phyloP scores from a whole-genome alignment of 768 basidiomycete species.

The Lactifluus rugatus region DNA sequence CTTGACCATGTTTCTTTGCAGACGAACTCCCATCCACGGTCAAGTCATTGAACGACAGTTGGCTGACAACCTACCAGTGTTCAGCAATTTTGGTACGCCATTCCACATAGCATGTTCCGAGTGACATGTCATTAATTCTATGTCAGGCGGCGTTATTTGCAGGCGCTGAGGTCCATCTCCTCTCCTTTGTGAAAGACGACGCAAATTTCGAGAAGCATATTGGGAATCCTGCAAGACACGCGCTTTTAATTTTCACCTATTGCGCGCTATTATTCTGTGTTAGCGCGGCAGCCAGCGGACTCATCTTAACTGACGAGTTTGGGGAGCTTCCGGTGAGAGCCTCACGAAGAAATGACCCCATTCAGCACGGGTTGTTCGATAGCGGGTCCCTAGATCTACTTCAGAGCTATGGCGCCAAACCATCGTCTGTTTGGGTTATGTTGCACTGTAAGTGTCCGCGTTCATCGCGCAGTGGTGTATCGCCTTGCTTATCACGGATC shows the following conservation, averaged over 20 bases:
- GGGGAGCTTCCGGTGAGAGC: conserved; percentile 16
- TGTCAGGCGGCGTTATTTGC: conserved; percentile 14
- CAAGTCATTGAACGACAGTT: conserved; percentile 16
- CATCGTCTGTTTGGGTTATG: conserved; percentile 15
- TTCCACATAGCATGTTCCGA: not conserved
- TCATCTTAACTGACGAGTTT: conserved; percentile 17
- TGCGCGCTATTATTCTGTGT: conserved; percentile 16
- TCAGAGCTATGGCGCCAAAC: conserved; percentile 11
- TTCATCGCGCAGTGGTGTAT: not conserved
- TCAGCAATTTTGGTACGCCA: conserved; percentile 8
- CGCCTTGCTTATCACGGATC: not conserved
- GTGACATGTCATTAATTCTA: not conserved
- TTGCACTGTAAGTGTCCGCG: conserved; percentile 13
- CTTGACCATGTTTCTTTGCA: not conserved
- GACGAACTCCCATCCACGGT: conserved; percentile 18
- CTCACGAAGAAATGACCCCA: conserved; percentile 2
- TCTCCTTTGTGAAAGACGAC: conserved; percentile 9
- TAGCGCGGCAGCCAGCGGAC: conserved; percentile 15
- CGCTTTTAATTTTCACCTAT: conserved; percentile 17
- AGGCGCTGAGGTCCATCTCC: conserved; percentile 11
- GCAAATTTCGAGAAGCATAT: not conserved
- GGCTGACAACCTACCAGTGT: conserved; percentile 16
- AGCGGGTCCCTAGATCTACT: conserved; percentile 8
- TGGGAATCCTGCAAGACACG: not conserved
- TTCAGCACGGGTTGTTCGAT: conserved; percentile 11